These are phyloP conservation scores for Calocybe gangraenosa DNA, from an alignment of 768 basidiomycete genomes.

Conservation along the genomic window DNA sequence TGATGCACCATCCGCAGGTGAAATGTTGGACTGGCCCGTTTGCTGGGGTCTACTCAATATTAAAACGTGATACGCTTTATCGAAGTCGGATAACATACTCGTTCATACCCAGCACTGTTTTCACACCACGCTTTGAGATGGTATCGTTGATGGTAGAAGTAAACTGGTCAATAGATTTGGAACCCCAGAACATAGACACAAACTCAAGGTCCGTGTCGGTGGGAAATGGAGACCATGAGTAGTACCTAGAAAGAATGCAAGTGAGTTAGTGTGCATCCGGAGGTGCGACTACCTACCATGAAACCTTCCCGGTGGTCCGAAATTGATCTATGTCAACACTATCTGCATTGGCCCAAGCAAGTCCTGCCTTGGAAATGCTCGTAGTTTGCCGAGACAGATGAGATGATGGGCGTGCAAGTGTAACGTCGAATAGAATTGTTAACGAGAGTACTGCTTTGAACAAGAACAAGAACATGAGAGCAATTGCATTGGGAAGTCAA, in stretches of 20 bases:
- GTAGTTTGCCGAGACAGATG: constrained; percentile 18
- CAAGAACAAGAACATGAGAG: background rate
- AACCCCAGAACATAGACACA: constrained; percentile 56
- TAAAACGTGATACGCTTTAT: background rate
- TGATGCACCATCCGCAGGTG: constrained; percentile 41
- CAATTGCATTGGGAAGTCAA: too few species aligned
- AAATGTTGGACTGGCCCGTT: constrained; percentile 44
- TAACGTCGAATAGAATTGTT: background rate
- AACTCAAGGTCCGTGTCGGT: constrained; percentile 41
- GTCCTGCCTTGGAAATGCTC: constrained; percentile 40
- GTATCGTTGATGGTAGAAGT: constrained; percentile 36
- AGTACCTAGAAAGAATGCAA: constrained; percentile 35
- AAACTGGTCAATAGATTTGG: constrained; percentile 33
- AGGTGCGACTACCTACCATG: constrained; percentile 33
- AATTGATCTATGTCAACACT: constrained; percentile 41
- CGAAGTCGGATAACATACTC: constrained; percentile 34
- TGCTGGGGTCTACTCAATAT: background rate
- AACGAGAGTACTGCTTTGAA: background rate
- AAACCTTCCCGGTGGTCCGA: constrained; percentile 39
- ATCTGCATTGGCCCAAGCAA: constrained; percentile 45
- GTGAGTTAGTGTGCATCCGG: background rate
- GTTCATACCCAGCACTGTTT: constrained; percentile 49
- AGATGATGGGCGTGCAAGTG: background rate
- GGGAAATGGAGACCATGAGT: constrained; percentile 42
- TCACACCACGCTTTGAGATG: constrained; percentile 31